Evolutionary conservation across 2,329 filamentous ascomycete species (phyloP), one percentile per base, ranked within the genome.

Genomic region (Arachnomyces sp.): DNA sequence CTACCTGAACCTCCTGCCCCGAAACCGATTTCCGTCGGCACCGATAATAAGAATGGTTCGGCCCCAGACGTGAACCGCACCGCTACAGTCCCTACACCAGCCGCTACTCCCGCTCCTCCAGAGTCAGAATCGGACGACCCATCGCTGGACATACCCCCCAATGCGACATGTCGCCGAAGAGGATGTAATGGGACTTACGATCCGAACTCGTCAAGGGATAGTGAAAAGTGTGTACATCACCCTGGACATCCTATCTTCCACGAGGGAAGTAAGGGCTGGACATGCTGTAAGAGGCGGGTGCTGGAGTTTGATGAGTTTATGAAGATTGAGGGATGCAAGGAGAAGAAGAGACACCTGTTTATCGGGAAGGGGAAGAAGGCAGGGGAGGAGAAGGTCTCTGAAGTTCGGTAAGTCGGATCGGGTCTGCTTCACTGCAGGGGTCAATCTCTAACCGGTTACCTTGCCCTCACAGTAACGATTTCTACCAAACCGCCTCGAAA

Each of bases 231-330:
- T 59, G 73, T 85, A 34, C 82, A 94, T 57, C 92, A 98, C 64
- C 89, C 92, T 0, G 92, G 92, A 3, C 78, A 76, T 15, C 86
- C 92, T 16, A 82, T 98, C 50, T 98, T 98, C 68, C 92, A 98
- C 62, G 92, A 98, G 69, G 92, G 92, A 28, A 94, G 86, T 67
- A 98, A 98, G 70, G 92, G 92, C 1, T 98, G 92, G 74, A 88
- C 81, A 44, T 98, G 92, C 71, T 98, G 92, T 69, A 96, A 96
- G 76, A 74, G 87, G 54, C 77, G 88, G 29, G 92, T 98, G 43
- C 68, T 98, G 43, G 92, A 98, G 59, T 98, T 98, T 63, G 89
- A 98, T 61, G 83, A 96, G 64, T 98, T 98, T 66, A 81, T 98
- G 81, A 92, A 85, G 65, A 90, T 98, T 44, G 80, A 84, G 53